Percentiles rank a stretch among this genome's conserved stretches.
These are phyloP conservation scores for Casuarina glauca DNA, from an alignment of 306 rosid species.

Conservation along the genomic window DNA sequence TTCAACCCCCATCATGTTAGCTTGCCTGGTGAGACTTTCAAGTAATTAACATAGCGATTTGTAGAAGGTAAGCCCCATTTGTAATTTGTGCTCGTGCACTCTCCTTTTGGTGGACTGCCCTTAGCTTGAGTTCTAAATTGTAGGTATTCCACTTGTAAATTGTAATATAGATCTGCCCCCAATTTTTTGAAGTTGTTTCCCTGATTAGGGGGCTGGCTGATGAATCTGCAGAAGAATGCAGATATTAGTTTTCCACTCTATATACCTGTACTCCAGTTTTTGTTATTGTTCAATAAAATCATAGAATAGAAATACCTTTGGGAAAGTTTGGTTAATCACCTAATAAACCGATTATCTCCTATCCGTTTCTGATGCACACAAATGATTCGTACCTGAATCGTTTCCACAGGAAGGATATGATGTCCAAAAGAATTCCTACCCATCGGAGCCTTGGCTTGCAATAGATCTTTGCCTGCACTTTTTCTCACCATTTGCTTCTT, in stretches of 20 bases:
- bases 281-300: constrained; percentile 49
- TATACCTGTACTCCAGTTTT: constrained; percentile 38
- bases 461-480: too few species aligned
- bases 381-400: neutral
- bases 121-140: constrained; percentile 56
- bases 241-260: constrained; percentile 47
- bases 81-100: constrained; percentile 51
- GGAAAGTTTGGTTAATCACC: neutral
- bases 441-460: too few species aligned
- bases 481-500: too few species aligned
- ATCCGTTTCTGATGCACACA: neutral
- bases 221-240: constrained; percentile 87
- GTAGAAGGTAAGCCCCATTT: constrained; percentile 46
- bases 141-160: constrained; percentile 67
- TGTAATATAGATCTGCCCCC: constrained; percentile 62
- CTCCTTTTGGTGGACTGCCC: constrained; percentile 32
- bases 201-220: constrained; percentile 42
- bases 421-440: neutral
- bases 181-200: constrained; percentile 48
- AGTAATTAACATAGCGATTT: constrained; percentile 41
- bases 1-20: constrained; percentile 89
- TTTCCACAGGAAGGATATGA: neutral
- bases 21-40: constrained; percentile 24
- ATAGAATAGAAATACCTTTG: constrained; percentile 27
- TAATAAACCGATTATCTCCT: neutral